These are phyloP conservation scores for Salix udensis DNA, from an alignment of 345 rosid species.

Conservation along the genomic window DNA sequence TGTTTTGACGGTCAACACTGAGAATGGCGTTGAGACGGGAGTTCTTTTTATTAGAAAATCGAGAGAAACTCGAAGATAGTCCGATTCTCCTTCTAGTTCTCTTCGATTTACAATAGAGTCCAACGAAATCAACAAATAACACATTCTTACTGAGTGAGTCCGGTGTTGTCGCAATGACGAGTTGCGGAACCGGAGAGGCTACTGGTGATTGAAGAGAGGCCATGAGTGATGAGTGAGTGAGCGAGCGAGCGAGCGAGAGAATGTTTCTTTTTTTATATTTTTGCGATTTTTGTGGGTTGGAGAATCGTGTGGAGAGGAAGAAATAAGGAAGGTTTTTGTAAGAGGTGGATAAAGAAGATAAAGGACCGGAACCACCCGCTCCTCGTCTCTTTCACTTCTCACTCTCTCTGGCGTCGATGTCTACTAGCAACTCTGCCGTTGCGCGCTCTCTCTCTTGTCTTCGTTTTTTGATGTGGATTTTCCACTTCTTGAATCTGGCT, in stretches of 20 bases:
- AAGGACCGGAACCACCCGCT: constrained; percentile 51
- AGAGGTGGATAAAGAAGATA: constrained; percentile 17
- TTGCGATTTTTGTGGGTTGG: neutral
- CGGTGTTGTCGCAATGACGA: constrained; percentile 24
- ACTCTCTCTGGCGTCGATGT: constrained; percentile 7
- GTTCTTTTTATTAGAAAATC: constrained; percentile 15
- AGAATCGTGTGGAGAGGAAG: constrained; percentile 16
- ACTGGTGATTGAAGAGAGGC: neutral
- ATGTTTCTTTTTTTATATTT: neutral
- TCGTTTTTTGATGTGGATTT: neutral
- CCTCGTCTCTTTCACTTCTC: constrained; percentile 14
- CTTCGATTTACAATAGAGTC: constrained; percentile 48
- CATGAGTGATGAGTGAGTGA: constrained; percentile 31
- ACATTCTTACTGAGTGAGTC: constrained; percentile 36
- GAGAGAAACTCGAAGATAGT: constrained; percentile 29
- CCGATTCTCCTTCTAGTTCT: constrained; percentile 46
- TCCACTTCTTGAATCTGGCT: neutral
- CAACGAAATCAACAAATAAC: constrained; percentile 68
- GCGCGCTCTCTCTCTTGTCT: neutral
- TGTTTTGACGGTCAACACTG: constrained; percentile 34
- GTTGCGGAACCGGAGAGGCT: constrained; percentile 1
- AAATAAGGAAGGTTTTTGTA: constrained; percentile 15
- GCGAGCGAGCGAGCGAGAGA: constrained; percentile 16
- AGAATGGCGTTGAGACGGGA: constrained; percentile 43
- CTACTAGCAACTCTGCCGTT: constrained; percentile 9